Evolutionary conservation across 2,329 filamentous ascomycete species (phyloP).

Genomic region (Pestalotiopsis sp.): DNA sequence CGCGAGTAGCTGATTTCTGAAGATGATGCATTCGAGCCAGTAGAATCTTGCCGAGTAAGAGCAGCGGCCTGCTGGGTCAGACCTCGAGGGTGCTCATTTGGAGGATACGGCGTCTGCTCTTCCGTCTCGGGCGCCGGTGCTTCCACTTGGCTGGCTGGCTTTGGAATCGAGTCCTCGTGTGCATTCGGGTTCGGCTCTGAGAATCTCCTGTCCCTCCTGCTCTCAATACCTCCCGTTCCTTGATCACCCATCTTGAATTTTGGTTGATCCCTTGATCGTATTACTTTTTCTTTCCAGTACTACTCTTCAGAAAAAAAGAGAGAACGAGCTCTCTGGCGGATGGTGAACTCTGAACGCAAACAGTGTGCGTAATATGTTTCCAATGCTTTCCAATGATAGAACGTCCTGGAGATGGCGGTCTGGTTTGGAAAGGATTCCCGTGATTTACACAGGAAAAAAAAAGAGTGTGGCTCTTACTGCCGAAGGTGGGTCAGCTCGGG

Average conservation of each 20-base stretch:
- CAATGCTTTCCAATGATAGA: neutral
- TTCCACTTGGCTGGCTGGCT: constrained; percentile 26
- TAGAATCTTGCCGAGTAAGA: constrained; percentile 28
- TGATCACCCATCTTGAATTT: constrained; percentile 30
- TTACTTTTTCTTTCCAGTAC: neutral
- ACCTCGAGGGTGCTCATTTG: constrained; percentile 25
- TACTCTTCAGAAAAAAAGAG: neutral
- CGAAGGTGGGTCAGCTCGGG: constrained; percentile 5
- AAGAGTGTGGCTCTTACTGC: constrained; percentile 8
- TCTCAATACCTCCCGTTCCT: constrained; percentile 31
- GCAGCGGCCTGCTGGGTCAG: constrained; percentile 12
- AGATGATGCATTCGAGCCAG: constrained; percentile 24
- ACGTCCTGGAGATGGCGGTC: constrained; percentile 1
- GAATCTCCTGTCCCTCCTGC: constrained; percentile 31
- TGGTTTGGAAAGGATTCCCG: neutral
- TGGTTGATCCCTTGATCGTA: neutral
- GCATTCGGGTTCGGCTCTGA: constrained; percentile 30
- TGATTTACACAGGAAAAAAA: neutral
- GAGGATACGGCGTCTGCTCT: constrained; percentile 23
- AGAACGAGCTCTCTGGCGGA: neutral
- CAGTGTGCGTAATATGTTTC: neutral
- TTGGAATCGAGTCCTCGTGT: constrained; percentile 32
- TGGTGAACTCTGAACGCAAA: neutral
- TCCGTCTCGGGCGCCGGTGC: constrained; percentile 24
- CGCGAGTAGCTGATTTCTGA: constrained; percentile 14